phyloP scores from a whole-genome alignment of 345 rosid genomes.

The Cochlearia excelsa region DNA sequence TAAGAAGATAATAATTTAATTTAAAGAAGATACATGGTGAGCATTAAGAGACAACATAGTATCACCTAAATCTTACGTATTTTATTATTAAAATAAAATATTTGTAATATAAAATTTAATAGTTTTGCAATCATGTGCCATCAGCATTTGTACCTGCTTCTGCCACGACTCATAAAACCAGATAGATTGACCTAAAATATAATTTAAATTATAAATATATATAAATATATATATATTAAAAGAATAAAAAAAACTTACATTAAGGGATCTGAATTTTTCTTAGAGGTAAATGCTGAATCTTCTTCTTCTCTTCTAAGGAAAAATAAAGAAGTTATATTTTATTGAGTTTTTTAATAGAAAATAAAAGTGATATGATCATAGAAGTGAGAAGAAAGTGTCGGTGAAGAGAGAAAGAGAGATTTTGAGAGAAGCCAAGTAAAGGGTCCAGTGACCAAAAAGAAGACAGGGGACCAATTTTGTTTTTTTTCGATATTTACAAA shows the following conservation, averaged over 20 bases:
- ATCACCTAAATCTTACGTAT: slow-evolving; percentile 31
- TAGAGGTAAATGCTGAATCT: slow-evolving; percentile 22
- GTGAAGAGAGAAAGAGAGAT: slow-evolving; percentile 28
- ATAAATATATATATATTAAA: background rate
- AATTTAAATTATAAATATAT: too few species aligned
- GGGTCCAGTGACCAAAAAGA: slow-evolving; percentile 31
- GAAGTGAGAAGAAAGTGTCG: slow-evolving; percentile 48
- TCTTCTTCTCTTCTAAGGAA: background rate
- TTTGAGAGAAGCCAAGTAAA: slow-evolving; percentile 28
- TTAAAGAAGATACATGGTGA: slow-evolving; percentile 30
- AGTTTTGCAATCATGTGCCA: slow-evolving; percentile 27
- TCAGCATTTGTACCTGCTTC: slow-evolving; percentile 39
- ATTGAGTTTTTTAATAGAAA: background rate
- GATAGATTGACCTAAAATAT: slow-evolving; percentile 2
- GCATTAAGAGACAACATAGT: slow-evolving; percentile 34
- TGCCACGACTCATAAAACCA: slow-evolving; percentile 20
- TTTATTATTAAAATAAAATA: slow-evolving; percentile 13
- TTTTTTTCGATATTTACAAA: slow-evolving; percentile 26
- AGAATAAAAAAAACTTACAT: slow-evolving; percentile 12
- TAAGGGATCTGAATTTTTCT: slow-evolving; percentile 7
- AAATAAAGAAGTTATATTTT: slow-evolving; percentile 2
- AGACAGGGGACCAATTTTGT: slow-evolving; percentile 35
- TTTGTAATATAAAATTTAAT: slow-evolving; percentile 6
- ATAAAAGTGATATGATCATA: slow-evolving; percentile 18
- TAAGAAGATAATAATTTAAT: background rate